phyloP scores from a whole-genome alignment of 2,329 filamentous ascomycete species.

The Cryphonectria nitschkei region DNA sequence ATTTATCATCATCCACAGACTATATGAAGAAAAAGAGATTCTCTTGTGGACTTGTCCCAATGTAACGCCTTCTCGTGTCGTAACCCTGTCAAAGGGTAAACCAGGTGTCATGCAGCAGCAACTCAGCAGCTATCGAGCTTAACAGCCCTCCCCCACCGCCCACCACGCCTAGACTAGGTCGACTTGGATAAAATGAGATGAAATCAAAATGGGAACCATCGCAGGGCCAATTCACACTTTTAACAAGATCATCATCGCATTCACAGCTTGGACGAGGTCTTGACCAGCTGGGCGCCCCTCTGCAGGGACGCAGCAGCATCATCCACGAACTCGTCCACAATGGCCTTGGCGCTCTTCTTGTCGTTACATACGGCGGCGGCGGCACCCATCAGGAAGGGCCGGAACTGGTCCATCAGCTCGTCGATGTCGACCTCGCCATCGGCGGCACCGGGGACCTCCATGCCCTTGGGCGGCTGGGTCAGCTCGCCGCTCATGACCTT shows the following conservation, averaged over 20 bases:
- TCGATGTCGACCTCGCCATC: slow-evolving; percentile 72
- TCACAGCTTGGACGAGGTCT: slow-evolving; percentile 68
- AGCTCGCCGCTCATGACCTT: slow-evolving; percentile 69
- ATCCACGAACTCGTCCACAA: slow-evolving; percentile 90
- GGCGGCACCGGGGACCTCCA: slow-evolving; percentile 69
- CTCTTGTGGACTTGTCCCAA: background rate
- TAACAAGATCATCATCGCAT: slow-evolving; percentile 2
- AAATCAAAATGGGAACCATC: too few relatives aligned
- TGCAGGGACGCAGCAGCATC: slow-evolving; percentile 76
- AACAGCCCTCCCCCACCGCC: background rate
- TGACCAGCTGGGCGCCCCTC: slow-evolving; percentile 66
- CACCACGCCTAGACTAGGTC: too few relatives aligned
- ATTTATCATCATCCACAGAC: slow-evolving; percentile 6
- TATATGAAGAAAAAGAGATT: background rate
- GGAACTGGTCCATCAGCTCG: slow-evolving; percentile 87
- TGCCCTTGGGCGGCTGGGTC: slow-evolving; percentile 65
- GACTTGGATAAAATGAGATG: background rate
- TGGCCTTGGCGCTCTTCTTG: slow-evolving; percentile 85
- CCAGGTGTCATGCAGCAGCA: background rate
- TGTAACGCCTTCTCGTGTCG: background rate
- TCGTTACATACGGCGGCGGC: slow-evolving; percentile 92
- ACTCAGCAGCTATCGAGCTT: background rate
- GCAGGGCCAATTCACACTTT: background rate
- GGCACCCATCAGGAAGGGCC: slow-evolving; percentile 96
- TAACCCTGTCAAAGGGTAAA: background rate